A percentile compares a stretch with the other conserved stretches of the same genome.
phyloP scores from a whole-genome alignment of 176 grass and related monocot genomes.

The Eleusine indica region DNA sequence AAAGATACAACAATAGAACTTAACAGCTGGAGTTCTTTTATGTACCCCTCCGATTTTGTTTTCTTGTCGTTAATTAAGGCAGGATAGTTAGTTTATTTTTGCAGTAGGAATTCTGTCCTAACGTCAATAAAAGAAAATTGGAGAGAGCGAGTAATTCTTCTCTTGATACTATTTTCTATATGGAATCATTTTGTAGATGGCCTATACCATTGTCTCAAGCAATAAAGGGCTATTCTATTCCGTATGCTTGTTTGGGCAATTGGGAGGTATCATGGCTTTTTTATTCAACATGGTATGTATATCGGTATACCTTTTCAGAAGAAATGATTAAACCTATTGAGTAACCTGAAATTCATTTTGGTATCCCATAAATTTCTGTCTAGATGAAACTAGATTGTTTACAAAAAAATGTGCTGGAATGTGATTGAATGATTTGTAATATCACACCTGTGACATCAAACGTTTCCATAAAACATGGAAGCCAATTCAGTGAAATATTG shows the following conservation, averaged over 20 bases:
- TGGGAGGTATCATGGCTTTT: background rate
- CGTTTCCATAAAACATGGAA: background rate
- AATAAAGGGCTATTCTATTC: background rate
- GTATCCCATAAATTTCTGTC: background rate
- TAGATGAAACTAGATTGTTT: background rate
- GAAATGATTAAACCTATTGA: constrained; percentile 11
- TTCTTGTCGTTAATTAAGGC: too few species aligned
- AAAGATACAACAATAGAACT: background rate
- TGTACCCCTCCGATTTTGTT: background rate
- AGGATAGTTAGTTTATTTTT: too few species aligned
- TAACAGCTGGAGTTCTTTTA: background rate
- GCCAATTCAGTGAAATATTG: background rate
- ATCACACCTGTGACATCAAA: background rate
- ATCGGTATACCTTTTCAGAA: background rate
- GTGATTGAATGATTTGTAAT: background rate
- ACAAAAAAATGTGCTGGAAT: background rate
- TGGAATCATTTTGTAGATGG: too few species aligned
- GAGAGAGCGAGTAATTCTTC: background rate
- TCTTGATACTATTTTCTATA: background rate
- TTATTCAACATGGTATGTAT: background rate
- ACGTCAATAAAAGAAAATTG: background rate
- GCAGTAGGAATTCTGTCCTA: background rate
- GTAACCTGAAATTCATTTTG: background rate
- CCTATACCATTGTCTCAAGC: background rate
- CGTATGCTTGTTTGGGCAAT: background rate